Conservation (phyloP, 768 basidiomycete genomes). For the Hygrocybe punicea region DNA sequence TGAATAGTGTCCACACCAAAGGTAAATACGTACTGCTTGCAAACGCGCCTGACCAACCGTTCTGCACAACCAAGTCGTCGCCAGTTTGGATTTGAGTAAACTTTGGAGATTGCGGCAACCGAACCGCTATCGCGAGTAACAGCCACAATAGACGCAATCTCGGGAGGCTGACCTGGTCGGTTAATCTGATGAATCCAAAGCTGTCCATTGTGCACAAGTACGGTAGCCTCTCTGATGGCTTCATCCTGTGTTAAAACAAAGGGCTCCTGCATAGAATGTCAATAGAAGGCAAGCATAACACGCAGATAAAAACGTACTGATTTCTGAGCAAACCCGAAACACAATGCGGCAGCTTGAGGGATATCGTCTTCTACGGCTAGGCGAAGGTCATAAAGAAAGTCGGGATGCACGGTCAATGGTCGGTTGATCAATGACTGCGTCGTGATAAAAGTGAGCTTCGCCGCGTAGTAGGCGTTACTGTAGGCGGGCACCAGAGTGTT, state of each 20-base stretch:
- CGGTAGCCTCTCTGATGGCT: slow-evolving; percentile 41
- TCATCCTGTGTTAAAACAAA: slow-evolving; percentile 35
- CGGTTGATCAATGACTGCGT: slow-evolving; percentile 24
- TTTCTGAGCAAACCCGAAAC: slow-evolving; percentile 42
- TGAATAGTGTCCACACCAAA: background rate
- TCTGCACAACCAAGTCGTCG: slow-evolving; percentile 46
- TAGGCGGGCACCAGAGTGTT: slow-evolving; percentile 26
- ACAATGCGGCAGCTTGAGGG: slow-evolving; percentile 34
- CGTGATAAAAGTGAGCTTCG: slow-evolving; percentile 45
- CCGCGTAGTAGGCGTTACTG: slow-evolving; percentile 43
- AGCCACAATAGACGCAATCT: slow-evolving; percentile 50
- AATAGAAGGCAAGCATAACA: background rate
- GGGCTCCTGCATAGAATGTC: slow-evolving; percentile 25
- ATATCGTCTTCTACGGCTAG: slow-evolving; percentile 11
- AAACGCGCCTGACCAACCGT: slow-evolving; percentile 45
- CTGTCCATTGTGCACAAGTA: slow-evolving; percentile 37
- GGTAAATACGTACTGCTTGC: slow-evolving; percentile 35
- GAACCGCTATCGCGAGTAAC: slow-evolving; percentile 43
- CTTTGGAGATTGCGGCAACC: slow-evolving; percentile 53
- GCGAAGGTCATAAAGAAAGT: slow-evolving; percentile 14
- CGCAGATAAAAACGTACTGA: slow-evolving; percentile 28
- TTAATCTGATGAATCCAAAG: slow-evolving; percentile 47
- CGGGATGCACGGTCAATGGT: slow-evolving; percentile 21
- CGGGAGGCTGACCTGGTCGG: slow-evolving; percentile 12
- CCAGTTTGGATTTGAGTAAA: slow-evolving; percentile 44